Percentiles rank a stretch among this genome's conserved stretches.
These are phyloP conservation scores for Tripterygium wilfordii DNA, from an alignment of 177 flowering plant species.

Conservation along the genomic window DNA sequence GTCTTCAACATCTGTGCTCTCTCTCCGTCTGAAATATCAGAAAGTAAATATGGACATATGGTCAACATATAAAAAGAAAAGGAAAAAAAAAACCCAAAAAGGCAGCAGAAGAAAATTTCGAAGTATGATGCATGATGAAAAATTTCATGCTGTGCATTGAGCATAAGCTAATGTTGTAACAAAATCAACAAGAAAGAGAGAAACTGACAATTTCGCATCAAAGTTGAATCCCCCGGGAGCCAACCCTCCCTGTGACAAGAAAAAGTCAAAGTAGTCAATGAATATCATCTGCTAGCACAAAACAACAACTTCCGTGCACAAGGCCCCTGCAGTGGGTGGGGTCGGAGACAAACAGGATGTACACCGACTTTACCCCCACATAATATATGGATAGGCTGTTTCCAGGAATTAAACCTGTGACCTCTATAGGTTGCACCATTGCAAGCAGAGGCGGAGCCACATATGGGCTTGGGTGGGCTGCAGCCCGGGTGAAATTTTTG, in stretches of 20 bases:
- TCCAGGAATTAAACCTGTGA: too few species aligned
- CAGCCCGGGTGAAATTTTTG: too few species aligned
- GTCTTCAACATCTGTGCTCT: constrained; percentile 98
- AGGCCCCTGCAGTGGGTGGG: too few species aligned
- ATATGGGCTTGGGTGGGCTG: too few species aligned
- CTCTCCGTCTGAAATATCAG: constrained; percentile 60
- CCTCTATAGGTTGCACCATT: too few species aligned
- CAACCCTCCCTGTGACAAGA: constrained; percentile 66
- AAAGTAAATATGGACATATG: not conserved
- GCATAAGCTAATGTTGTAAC: not conserved
- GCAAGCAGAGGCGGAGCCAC: too few species aligned
- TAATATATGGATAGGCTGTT: too few species aligned
- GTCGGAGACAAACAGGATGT: too few species aligned
- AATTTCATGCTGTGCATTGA: not conserved
- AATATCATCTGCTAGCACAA: not conserved
- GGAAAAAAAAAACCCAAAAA: not conserved
- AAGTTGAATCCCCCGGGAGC: constrained; percentile 99
- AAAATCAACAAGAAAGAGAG: not conserved
- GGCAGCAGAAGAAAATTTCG: not conserved
- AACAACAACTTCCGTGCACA: too few species aligned
- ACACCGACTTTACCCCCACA: too few species aligned
- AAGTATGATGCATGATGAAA: not conserved
- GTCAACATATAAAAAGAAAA: not conserved
- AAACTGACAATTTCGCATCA: constrained; percentile 86
- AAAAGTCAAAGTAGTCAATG: constrained; percentile 2